Conservation (phyloP, 1,139 yeast genomes). For the Magnusiomyces magnusii region DNA sequence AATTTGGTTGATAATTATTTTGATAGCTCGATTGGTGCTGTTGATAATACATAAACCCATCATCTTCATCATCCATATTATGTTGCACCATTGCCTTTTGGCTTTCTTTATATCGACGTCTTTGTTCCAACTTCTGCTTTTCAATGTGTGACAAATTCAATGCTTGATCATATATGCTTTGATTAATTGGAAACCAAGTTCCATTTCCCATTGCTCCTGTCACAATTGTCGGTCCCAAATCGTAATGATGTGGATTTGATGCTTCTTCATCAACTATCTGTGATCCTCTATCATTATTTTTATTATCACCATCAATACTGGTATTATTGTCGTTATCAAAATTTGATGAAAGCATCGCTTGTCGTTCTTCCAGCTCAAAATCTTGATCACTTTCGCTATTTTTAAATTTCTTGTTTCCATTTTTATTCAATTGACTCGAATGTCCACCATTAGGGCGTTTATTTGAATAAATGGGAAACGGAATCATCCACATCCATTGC, state of each 20-base stretch:
- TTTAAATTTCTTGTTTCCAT: too few species aligned
- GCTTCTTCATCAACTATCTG: too few species aligned
- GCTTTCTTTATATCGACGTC: conserved; percentile 7
- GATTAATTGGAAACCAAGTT: conserved; percentile 12
- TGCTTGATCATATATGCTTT: conserved; percentile 6
- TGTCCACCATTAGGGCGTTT: too few species aligned
- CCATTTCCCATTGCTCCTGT: conserved; percentile 11
- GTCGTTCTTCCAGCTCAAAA: neutral
- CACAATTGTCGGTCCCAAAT: neutral
- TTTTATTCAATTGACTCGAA: too few species aligned
- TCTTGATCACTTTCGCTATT: neutral
- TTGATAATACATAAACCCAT: neutral
- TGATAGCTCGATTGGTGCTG: neutral
- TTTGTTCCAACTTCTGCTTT: conserved; percentile 4
- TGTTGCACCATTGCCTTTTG: conserved; percentile 1
- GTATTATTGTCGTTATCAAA: neutral
- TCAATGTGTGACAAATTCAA: conserved; percentile 5
- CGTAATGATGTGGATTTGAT: too few species aligned
- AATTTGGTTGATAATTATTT: too few species aligned
- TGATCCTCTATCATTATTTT: neutral
- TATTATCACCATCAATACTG: neutral
- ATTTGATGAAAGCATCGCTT: neutral
- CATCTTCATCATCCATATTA: neutral
- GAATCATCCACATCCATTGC: conserved; percentile 64
- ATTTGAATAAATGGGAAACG: conserved; percentile 35